Conservation (phyloP, 108 stramenopile genomes). For the Parietichytrium sp. region DNA sequence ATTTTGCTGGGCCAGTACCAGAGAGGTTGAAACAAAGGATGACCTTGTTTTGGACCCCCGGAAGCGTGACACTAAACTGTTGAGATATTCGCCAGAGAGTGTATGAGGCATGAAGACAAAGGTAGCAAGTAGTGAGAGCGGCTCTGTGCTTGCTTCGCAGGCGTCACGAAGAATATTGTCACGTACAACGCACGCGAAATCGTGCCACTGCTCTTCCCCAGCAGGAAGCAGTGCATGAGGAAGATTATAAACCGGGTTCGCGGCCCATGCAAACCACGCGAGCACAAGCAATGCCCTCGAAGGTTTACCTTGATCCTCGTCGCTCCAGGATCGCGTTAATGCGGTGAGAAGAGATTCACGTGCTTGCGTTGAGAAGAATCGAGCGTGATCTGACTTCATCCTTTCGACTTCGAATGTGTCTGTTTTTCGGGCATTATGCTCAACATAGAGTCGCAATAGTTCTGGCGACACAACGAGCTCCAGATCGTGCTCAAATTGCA, state of each 20-base stretch:
- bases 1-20: not conserved
- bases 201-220: not conserved
- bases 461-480: conserved; percentile 7
- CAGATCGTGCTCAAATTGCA: not conserved
- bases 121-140: conserved; percentile 27
- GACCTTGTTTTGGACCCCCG: not conserved
- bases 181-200: not conserved
- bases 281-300: not conserved
- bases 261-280: conserved; percentile 26
- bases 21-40: not conserved
- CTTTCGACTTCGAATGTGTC: not conserved
- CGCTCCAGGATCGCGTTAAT: not conserved
- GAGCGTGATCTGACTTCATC: not conserved
- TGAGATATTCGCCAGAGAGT: not conserved
- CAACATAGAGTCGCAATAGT: conserved; percentile 3
- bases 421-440: not conserved
- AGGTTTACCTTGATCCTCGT: not conserved
- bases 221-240: not conserved
- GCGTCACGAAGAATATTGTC: conserved; percentile 21
- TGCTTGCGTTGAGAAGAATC: conserved; percentile 28
- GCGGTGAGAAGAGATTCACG: not conserved
- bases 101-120: conserved; percentile 35
- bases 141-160: not conserved
- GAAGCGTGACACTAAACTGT: not conserved
- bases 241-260: conserved; percentile 22